Conservation (phyloP, 768 basidiomycete genomes). For the Auriscalpium orientale region DNA sequence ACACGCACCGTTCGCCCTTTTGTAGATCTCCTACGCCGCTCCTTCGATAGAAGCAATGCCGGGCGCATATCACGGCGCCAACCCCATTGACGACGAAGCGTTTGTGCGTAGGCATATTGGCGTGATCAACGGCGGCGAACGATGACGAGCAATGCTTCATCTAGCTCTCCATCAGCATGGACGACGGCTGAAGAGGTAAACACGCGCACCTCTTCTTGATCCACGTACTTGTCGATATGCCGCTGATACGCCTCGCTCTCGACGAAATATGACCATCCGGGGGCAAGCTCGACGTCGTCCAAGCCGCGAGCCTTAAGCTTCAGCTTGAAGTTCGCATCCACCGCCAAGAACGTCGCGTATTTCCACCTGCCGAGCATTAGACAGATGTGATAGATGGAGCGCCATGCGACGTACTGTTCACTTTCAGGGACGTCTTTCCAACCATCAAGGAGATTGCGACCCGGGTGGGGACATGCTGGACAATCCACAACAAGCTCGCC, state of each 20-base stretch:
- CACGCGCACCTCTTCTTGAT: constrained; percentile 15
- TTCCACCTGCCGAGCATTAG: neutral
- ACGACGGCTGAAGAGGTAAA: constrained; percentile 7
- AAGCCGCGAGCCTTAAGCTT: neutral
- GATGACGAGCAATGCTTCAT: neutral
- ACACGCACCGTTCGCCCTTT: neutral
- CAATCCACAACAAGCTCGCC: constrained; percentile 16
- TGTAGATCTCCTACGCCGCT: neutral
- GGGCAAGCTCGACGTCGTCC: neutral
- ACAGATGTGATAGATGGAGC: neutral
- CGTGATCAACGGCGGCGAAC: neutral
- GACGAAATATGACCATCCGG: neutral
- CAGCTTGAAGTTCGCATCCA: constrained; percentile 2
- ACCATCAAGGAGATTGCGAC: constrained; percentile 11
- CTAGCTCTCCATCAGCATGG: neutral
- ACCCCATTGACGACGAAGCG: constrained; percentile 1
- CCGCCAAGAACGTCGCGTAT: constrained; percentile 8
- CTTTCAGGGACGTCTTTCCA: constrained; percentile 9
- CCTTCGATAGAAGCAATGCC: neutral
- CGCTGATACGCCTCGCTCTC: neutral
- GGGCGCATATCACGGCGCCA: constrained; percentile 2
- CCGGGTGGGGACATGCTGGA: constrained; percentile 19
- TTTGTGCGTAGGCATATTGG: neutral
- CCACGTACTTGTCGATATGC: neutral
- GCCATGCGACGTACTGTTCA: constrained; percentile 7